phyloP scores from a whole-genome alignment of 2,329 filamentous ascomycete species.

The Curvularia hawaiiensis region DNA sequence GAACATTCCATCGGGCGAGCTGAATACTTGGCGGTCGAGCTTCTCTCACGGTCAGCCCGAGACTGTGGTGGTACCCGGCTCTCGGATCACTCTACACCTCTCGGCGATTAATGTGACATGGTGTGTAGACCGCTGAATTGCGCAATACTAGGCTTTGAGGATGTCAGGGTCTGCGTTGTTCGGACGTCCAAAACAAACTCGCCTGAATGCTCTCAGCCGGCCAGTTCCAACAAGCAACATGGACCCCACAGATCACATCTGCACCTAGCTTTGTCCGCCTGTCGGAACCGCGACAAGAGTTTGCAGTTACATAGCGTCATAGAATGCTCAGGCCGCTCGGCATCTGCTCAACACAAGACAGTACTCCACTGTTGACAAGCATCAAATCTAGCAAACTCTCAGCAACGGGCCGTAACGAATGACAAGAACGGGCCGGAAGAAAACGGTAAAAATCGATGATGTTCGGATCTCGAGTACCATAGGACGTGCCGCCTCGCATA shows the following conservation, averaged over 20 bases:
- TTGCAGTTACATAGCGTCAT: background rate
- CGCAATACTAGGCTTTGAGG: background rate
- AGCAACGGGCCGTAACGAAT: constrained; percentile 6
- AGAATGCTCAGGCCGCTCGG: background rate
- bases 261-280: background rate
- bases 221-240: background rate
- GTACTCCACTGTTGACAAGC: background rate
- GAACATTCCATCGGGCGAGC: background rate
- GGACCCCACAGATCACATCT: background rate
- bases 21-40: background rate
- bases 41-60: background rate
- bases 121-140: background rate
- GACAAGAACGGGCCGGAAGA: constrained; percentile 9
- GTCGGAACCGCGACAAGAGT: background rate
- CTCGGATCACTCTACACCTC: background rate
- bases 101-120: background rate
- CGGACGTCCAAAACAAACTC: background rate
- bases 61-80: background rate
- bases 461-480: constrained; percentile 4
- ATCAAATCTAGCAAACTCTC: background rate
- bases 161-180: background rate
- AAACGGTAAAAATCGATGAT: constrained; percentile 16
- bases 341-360: constrained; percentile 3
- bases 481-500: background rate
- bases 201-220: background rate